Percentiles rank a stretch among this genome's conserved stretches.
These are phyloP conservation scores for Bacidia rubella DNA, from an alignment of 495 filamentous ascomycete genomes.

Conservation along the genomic window DNA sequence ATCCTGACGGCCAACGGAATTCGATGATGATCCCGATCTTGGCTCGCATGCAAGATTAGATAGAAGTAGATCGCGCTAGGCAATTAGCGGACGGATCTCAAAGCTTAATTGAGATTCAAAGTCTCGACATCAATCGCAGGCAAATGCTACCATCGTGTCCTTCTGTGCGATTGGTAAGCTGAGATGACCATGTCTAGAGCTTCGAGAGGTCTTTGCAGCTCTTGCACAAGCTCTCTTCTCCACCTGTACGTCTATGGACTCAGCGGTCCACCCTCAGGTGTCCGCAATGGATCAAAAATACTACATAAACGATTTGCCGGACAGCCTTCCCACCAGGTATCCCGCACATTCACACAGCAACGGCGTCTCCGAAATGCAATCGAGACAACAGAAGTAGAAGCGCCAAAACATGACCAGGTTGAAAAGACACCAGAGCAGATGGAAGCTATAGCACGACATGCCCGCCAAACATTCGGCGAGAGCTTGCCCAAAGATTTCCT, in stretches of 20 bases:
- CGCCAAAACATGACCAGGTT: background rate
- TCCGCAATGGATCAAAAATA: background rate
- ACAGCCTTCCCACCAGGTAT: background rate
- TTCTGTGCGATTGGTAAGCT: background rate
- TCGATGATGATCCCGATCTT: background rate
- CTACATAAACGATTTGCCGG: background rate
- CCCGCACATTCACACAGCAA: background rate
- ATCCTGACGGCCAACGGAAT: background rate
- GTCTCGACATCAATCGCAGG: background rate
- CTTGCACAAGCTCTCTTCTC: conserved; percentile 9
- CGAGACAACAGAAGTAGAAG: background rate
- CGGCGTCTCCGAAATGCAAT: background rate
- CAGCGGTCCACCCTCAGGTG: background rate
- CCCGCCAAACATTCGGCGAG: conserved; percentile 64
- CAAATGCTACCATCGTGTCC: background rate
- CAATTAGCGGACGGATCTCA: background rate
- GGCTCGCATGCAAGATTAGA: conserved; percentile 1
- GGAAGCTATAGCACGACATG: conserved; percentile 52
- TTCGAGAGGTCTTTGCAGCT: conserved; percentile 8
- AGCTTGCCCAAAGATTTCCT: conserved; percentile 62
- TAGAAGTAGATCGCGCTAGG: background rate
- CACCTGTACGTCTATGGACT: conserved; percentile 11
- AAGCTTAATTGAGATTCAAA: background rate
- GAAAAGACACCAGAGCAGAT: conserved; percentile 13
- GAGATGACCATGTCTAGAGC: background rate